Percentiles rank a stretch among this genome's conserved stretches.
Evolutionary conservation across 805 yeast genomes (phyloP).

Genomic region (Sungouiella thailandica): DNA sequence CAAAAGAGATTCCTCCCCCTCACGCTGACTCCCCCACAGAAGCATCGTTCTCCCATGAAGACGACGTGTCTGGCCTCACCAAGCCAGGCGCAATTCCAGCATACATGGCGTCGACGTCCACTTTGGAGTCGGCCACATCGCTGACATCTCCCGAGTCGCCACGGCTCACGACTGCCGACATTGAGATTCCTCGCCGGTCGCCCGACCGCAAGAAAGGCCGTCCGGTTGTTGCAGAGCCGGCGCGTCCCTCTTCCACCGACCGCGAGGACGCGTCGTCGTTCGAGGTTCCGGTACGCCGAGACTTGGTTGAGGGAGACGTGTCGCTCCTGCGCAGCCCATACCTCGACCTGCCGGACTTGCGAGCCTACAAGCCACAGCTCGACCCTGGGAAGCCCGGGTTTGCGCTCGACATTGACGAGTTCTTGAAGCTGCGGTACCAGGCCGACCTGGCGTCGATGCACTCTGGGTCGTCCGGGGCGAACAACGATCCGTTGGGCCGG

Average conservation of each 20-base stretch:
- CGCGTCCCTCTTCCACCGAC: not conserved
- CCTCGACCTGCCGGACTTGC: slow-evolving; percentile 14
- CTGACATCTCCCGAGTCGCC: too few relatives aligned
- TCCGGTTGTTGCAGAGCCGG: not conserved
- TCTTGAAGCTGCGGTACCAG: slow-evolving; percentile 10
- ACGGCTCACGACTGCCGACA: too few relatives aligned
- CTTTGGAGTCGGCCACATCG: too few relatives aligned
- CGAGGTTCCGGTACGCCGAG: slow-evolving; percentile 12
- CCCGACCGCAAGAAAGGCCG: not conserved
- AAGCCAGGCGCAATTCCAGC: too few relatives aligned
- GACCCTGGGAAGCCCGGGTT: slow-evolving; percentile 14
- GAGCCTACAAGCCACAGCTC: slow-evolving; percentile 12
- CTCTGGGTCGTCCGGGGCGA: not conserved
- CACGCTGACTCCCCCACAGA: too few relatives aligned
- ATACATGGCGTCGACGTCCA: too few relatives aligned
- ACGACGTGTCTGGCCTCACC: too few relatives aligned
- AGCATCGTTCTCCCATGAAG: too few relatives aligned
- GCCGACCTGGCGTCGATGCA: not conserved
- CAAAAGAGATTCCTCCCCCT: too few relatives aligned
- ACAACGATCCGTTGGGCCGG: slow-evolving; percentile 20
- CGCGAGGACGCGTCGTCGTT: slow-evolving; percentile 5
- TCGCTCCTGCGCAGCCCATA: slow-evolving; percentile 6
- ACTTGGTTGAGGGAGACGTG: slow-evolving; percentile 5
- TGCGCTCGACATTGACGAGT: slow-evolving; percentile 14
- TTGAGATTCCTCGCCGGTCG: not conserved